Conservation (phyloP, 345 rosid genomes). For the Trapa bicornis region DNA sequence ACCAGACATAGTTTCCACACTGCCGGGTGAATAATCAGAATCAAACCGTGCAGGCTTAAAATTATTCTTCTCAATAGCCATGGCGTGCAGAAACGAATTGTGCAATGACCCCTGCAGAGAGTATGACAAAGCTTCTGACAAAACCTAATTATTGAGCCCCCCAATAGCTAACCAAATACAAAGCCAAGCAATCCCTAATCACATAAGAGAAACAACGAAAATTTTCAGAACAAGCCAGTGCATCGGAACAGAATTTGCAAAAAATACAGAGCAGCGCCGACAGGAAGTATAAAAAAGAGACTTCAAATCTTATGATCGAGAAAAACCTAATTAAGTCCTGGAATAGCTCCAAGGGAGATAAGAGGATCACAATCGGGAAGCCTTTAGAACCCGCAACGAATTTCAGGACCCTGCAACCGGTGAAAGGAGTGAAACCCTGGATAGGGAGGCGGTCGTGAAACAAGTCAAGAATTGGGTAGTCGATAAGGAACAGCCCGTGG, state of each 20-base stretch:
- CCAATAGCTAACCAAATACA: neutral
- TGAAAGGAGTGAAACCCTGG: too few species aligned
- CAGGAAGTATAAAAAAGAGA: neutral
- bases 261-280: neutral
- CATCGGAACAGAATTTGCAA: conserved; percentile 1
- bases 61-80: conserved; percentile 97
- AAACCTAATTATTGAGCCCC: neutral
- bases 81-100: conserved; percentile 12
- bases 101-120: neutral
- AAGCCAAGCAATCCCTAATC: neutral
- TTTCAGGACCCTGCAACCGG: too few species aligned
- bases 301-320: neutral
- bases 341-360: too few species aligned
- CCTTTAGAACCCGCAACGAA: too few species aligned
- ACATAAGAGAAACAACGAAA: neutral
- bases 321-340: neutral
- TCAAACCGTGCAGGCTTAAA: conserved; percentile 69
- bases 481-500: too few species aligned
- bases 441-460: too few species aligned
- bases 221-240: conserved; percentile 8
- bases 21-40: conserved; percentile 66
- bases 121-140: too few species aligned
- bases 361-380: too few species aligned
- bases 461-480: too few species aligned
- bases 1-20: conserved; percentile 59